Percentiles rank a stretch among this genome's conserved stretches.
Conservation (phyloP, 129 eudicot species). For the Calendula officinalis region DNA sequence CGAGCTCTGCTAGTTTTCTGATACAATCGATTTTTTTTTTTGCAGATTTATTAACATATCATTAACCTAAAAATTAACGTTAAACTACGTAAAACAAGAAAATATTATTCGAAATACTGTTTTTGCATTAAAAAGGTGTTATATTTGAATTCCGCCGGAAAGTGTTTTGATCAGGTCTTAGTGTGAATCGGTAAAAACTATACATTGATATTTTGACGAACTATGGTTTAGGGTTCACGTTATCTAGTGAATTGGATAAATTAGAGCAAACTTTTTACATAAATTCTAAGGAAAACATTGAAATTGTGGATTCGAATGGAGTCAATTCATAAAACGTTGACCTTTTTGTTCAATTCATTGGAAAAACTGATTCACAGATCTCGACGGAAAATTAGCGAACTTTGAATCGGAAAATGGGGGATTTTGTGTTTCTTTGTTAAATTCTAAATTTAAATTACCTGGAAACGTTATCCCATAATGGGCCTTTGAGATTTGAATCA, state of each 20-base stretch:
- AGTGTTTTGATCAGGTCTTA: conserved; percentile 9
- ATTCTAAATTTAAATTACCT: conserved; percentile 24
- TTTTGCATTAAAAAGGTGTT: background rate
- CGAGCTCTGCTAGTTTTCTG: conserved; percentile 46
- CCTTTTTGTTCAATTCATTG: conserved; percentile 19
- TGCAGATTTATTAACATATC: conserved; percentile 7
- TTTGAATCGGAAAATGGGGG: background rate
- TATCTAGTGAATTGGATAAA: background rate
- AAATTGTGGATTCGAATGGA: background rate
- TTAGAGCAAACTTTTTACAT: background rate
- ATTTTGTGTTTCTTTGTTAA: background rate
- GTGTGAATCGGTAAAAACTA: conserved; percentile 7
- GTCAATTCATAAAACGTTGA: conserved; percentile 24
- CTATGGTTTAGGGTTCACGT: background rate
- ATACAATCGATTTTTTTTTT: background rate
- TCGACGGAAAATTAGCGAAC: conserved; percentile 26
- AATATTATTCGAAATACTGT: background rate
- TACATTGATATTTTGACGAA: conserved; percentile 4
- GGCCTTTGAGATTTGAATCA: conserved; percentile 52
- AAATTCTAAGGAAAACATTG: background rate
- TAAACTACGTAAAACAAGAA: conserved; percentile 24
- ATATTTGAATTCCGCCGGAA: conserved; percentile 6
- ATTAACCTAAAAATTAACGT: conserved; percentile 23
- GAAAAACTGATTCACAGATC: conserved; percentile 25
- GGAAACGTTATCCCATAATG: conserved; percentile 55